These are phyloP conservation scores for Colletotrichum graminicola DNA, from an alignment of 2,329 filamentous ascomycete genomes.

Conservation along the genomic window DNA sequence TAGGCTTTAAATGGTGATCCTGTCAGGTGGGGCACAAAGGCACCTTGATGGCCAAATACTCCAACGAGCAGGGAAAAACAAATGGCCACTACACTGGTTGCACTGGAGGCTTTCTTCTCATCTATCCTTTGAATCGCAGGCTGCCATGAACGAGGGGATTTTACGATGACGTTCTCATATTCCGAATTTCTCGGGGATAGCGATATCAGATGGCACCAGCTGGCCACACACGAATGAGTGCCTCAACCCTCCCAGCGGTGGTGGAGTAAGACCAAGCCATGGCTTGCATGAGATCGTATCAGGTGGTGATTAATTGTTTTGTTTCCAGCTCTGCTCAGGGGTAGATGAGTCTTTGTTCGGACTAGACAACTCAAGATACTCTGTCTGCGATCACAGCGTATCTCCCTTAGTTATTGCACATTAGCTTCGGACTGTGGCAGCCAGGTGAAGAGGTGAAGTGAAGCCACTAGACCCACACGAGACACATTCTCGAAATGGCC, in stretches of 20 bases:
- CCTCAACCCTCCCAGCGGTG: not conserved
- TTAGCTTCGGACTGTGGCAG: not conserved
- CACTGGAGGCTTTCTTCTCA: not conserved
- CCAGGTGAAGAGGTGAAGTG: not conserved
- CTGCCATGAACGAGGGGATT: not conserved
- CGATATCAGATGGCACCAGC: conserved; percentile 7
- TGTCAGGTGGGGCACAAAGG: not conserved
- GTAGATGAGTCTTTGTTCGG: too few species aligned
- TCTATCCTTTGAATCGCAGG: not conserved
- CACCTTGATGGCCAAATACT: conserved; percentile 13
- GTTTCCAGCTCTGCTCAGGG: not conserved
- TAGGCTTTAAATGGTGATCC: not conserved
- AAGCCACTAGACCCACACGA: conserved; percentile 28
- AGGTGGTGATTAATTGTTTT: conserved; percentile 20
- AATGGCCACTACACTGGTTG: not conserved
- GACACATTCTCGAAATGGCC: conserved; percentile 31
- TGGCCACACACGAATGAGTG: not conserved
- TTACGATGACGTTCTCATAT: conserved; percentile 4
- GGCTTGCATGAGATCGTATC: conserved; percentile 21
- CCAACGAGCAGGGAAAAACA: not conserved
- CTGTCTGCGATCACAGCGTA: not conserved
- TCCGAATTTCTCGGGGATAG: not conserved
- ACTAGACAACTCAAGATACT: not conserved
- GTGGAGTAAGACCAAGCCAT: conserved; percentile 12
- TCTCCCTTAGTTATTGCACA: not conserved